phyloP scores from a whole-genome alignment of 805 yeast species.

The Metschnikowia lachancei region DNA sequence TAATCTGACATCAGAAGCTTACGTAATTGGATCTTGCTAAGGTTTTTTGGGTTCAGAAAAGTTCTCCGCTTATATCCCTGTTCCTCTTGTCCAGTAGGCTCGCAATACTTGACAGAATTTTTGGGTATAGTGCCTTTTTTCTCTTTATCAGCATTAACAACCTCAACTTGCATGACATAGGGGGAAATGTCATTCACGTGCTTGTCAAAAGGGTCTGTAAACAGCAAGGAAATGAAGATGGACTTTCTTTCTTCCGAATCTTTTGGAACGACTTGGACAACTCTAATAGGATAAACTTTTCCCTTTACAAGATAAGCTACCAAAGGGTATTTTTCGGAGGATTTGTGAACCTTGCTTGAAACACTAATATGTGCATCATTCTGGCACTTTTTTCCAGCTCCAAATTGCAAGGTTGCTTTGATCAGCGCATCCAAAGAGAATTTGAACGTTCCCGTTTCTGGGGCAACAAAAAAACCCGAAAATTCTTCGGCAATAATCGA shows the following conservation, averaged over 20 bases:
- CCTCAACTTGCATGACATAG: neutral
- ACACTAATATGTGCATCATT: constrained; percentile 1
- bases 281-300: neutral
- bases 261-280: neutral
- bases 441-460: neutral
- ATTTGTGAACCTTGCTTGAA: neutral
- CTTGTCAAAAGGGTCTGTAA: neutral
- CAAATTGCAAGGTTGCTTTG: constrained; percentile 1
- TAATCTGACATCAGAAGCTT: too few relatives aligned
- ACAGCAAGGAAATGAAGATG: constrained; percentile 3
- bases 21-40: too few relatives aligned
- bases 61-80: neutral
- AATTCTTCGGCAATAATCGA: neutral
- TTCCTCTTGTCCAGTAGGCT: neutral
- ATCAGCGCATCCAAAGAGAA: constrained; percentile 4
- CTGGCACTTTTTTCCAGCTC: neutral
- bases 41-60: too few relatives aligned
- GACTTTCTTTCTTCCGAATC: neutral
- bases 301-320: neutral
- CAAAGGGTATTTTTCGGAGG: neutral
- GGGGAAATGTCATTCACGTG: constrained; percentile 3
- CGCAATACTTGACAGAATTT: neutral
- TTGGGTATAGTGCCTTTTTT: too few relatives aligned
- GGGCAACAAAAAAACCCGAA: constrained; percentile 4
- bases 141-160: too few relatives aligned